Evolutionary conservation across 306 rosid genomes (phyloP).

Genomic region (Carpinus viminea): DNA sequence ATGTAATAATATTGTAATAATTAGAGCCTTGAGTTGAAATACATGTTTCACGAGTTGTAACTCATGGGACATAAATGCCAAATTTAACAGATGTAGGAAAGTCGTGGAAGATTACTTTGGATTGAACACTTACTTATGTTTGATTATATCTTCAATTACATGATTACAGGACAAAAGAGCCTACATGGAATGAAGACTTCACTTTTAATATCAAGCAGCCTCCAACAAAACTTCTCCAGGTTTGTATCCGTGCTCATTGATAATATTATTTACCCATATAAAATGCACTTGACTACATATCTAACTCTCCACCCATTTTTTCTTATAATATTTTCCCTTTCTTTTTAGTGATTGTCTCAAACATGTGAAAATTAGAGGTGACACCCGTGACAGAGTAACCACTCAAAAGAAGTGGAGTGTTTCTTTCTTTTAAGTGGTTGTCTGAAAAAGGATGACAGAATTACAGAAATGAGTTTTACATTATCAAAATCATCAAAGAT

Average conservation of each 20-base stretch:
- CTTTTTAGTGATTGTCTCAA: not conserved
- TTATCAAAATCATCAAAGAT: not conserved
- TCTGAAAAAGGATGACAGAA: not conserved
- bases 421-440: not conserved
- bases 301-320: not conserved
- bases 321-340: not conserved
- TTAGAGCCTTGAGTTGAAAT: slow-evolving; percentile 15
- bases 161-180: slow-evolving; percentile 70
- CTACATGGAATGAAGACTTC: slow-evolving; percentile 90
- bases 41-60: slow-evolving; percentile 21
- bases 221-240: slow-evolving; percentile 69
- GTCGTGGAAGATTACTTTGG: slow-evolving; percentile 2
- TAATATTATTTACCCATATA: not conserved
- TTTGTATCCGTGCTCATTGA: slow-evolving; percentile 40
- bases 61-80: not conserved
- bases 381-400: not conserved
- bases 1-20: not conserved
- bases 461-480: not conserved
- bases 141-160: slow-evolving; percentile 25
- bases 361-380: not conserved
- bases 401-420: not conserved
- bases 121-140: slow-evolving; percentile 5
- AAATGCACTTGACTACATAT: slow-evolving; percentile 23
- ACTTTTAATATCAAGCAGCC: slow-evolving; percentile 67
- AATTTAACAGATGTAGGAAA: not conserved